Percentiles rank a stretch among this genome's conserved stretches.
phyloP scores from a whole-genome alignment of 441 rosid genomes.

The Aquilaria agallochum region DNA sequence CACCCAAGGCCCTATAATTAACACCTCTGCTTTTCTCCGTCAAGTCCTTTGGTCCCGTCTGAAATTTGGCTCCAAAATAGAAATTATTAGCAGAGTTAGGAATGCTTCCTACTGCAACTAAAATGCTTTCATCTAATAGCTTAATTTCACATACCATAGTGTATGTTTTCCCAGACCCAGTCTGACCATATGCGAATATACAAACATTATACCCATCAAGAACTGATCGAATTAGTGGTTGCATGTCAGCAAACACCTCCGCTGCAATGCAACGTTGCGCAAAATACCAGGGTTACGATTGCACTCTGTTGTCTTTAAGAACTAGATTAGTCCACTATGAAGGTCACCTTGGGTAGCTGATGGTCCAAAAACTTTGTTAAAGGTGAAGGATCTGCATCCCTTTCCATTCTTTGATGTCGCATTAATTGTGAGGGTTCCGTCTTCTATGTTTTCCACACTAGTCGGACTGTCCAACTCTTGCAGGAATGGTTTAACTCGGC shows the following conservation, averaged over 20 bases:
- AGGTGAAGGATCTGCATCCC: slow-evolving; percentile 60
- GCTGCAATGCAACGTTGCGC: slow-evolving; percentile 36
- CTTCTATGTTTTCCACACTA: slow-evolving; percentile 60
- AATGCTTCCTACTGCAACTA: neutral
- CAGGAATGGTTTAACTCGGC: slow-evolving; percentile 83
- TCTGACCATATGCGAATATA: slow-evolving; percentile 96
- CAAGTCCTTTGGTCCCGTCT: slow-evolving; percentile 81
- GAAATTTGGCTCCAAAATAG: slow-evolving; percentile 15
- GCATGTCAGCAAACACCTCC: slow-evolving; percentile 90
- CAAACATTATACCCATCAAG: slow-evolving; percentile 95
- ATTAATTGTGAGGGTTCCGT: slow-evolving; percentile 47
- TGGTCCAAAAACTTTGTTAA: slow-evolving; percentile 87
- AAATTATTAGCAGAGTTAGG: too few relatives aligned
- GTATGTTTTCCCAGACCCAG: slow-evolving; percentile 86
- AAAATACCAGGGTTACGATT: slow-evolving; percentile 9
- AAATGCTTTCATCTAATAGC: neutral
- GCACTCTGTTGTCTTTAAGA: slow-evolving; percentile 5
- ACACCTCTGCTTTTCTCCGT: slow-evolving; percentile 74
- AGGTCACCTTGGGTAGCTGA: slow-evolving; percentile 68
- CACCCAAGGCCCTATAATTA: slow-evolving; percentile 82
- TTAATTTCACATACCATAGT: slow-evolving; percentile 59
- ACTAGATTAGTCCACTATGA: neutral
- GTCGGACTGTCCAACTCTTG: slow-evolving; percentile 50
- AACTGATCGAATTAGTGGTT: slow-evolving; percentile 84
- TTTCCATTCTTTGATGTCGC: slow-evolving; percentile 71